Percentiles rank a stretch among this genome's conserved stretches.
These are phyloP conservation scores for Myriangium duriaei DNA, from an alignment of 2,329 filamentous ascomycete genomes.

Conservation along the genomic window DNA sequence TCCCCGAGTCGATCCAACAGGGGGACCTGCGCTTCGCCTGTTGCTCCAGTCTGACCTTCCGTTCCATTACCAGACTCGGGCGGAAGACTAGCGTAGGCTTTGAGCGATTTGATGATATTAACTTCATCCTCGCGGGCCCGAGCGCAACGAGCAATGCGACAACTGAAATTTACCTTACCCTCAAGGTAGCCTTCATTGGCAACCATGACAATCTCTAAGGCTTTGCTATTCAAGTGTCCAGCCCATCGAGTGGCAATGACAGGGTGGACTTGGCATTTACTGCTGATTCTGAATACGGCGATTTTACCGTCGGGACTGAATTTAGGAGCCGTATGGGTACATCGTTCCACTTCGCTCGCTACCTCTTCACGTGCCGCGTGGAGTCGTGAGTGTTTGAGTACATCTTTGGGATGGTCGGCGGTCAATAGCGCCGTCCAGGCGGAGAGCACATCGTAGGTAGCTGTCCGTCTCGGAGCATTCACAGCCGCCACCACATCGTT, in stretches of 20 bases:
- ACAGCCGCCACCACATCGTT: constrained; percentile 52
- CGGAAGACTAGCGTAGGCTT: constrained; percentile 34
- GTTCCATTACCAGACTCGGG: constrained; percentile 16
- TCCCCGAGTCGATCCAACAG: constrained; percentile 43
- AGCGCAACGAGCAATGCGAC: constrained; percentile 47
- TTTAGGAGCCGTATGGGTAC: constrained; percentile 49
- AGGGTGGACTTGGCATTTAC: constrained; percentile 50
- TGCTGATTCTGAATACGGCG: constrained; percentile 50
- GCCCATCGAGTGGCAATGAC: constrained; percentile 58
- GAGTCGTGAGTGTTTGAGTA: constrained; percentile 39
- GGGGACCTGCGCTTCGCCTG: constrained; percentile 13
- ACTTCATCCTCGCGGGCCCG: constrained; percentile 42
- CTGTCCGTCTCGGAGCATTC: constrained; percentile 52
- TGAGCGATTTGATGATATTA: constrained; percentile 49
- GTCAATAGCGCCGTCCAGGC: constrained; percentile 48
- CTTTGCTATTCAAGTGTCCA: constrained; percentile 44
- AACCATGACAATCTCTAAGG: constrained; percentile 51
- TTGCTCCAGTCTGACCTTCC: constrained; percentile 12
- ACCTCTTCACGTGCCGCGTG: constrained; percentile 46
- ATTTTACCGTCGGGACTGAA: constrained; percentile 51
- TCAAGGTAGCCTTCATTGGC: constrained; percentile 55
- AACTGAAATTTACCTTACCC: constrained; percentile 55
- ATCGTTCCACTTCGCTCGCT: constrained; percentile 47
- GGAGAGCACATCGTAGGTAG: constrained; percentile 45
- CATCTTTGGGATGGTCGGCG: constrained; percentile 38